These are phyloP conservation scores for Globisporangium irregulare DNA, from an alignment of 352 stramenopile species.

Conservation along the genomic window DNA sequence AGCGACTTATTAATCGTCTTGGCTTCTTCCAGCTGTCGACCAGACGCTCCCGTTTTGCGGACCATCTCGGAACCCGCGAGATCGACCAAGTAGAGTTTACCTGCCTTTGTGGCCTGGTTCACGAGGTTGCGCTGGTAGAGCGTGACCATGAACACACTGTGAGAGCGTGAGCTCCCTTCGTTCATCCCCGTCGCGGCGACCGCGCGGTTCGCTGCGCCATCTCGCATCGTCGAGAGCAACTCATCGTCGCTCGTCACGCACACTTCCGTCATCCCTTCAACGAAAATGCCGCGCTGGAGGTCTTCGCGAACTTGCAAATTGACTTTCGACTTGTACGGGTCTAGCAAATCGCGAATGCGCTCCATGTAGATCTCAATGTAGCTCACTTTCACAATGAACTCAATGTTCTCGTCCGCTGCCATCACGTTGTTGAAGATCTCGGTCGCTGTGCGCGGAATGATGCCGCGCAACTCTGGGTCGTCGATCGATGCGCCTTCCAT, in stretches of 20 bases:
- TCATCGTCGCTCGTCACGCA: constrained; percentile 92
- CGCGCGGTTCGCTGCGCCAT: constrained; percentile 77
- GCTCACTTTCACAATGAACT: constrained; percentile 92
- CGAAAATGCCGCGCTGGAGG: constrained; percentile 87
- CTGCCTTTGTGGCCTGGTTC: constrained; percentile 84
- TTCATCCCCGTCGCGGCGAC: constrained; percentile 94
- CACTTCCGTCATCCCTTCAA: constrained; percentile 92
- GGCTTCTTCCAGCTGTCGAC: constrained; percentile 91
- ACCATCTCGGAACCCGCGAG: constrained; percentile 94
- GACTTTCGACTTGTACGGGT: constrained; percentile 88
- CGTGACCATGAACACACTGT: constrained; percentile 93
- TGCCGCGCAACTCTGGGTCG: constrained; percentile 77
- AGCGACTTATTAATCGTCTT: constrained; percentile 97
- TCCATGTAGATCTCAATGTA: constrained; percentile 98
- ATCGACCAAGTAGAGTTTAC: constrained; percentile 93
- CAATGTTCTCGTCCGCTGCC: constrained; percentile 87
- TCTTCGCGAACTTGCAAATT: constrained; percentile 92
- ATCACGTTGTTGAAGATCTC: constrained; percentile 88
- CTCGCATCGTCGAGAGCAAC: constrained; percentile 80
- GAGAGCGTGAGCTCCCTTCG: constrained; percentile 86
- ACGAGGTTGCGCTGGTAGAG: constrained; percentile 84
- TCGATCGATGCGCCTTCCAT: constrained; percentile 88
- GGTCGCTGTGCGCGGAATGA: constrained; percentile 86
- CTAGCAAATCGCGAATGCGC: constrained; percentile 90
- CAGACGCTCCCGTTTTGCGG: constrained; percentile 88